Conservation (phyloP, 2,329 filamentous ascomycete species). For the Colletotrichum sidae region DNA sequence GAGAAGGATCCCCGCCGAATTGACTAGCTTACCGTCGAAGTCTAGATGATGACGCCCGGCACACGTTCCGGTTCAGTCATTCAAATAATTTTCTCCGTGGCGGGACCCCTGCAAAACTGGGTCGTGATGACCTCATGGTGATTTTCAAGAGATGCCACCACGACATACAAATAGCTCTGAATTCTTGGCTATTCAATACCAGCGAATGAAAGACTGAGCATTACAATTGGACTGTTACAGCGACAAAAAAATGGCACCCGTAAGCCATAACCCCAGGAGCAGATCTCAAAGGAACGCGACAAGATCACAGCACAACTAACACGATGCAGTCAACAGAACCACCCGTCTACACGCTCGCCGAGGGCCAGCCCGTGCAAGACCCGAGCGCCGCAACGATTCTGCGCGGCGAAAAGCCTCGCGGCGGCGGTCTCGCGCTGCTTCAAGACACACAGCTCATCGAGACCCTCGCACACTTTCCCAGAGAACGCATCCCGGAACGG, state of each 20-base stretch:
- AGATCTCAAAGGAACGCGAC: too few species aligned
- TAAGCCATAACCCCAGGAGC: too few species aligned
- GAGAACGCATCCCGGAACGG: constrained; percentile 67
- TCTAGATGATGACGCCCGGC: too few species aligned
- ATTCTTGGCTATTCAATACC: not conserved
- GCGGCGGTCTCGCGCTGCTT: constrained; percentile 53
- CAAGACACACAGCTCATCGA: constrained; percentile 66
- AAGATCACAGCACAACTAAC: too few species aligned
- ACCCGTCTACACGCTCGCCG: not conserved
- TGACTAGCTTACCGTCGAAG: too few species aligned
- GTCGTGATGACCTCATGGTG: not conserved
- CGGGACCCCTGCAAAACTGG: too few species aligned
- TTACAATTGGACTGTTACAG: not conserved
- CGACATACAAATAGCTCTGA: not conserved
- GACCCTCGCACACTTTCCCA: constrained; percentile 64
- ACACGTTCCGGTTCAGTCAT: too few species aligned
- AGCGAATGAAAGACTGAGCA: not conserved
- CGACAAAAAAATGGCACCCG: too few species aligned
- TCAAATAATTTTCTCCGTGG: too few species aligned
- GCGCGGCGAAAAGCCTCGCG: too few species aligned
- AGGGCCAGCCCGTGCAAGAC: not conserved
- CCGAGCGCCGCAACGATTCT: constrained; percentile 24
- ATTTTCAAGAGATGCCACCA: not conserved
- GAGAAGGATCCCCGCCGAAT: too few species aligned
- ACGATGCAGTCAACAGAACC: not conserved